phyloP scores from a whole-genome alignment of 257 asterid species.

The Striga asiatica region DNA sequence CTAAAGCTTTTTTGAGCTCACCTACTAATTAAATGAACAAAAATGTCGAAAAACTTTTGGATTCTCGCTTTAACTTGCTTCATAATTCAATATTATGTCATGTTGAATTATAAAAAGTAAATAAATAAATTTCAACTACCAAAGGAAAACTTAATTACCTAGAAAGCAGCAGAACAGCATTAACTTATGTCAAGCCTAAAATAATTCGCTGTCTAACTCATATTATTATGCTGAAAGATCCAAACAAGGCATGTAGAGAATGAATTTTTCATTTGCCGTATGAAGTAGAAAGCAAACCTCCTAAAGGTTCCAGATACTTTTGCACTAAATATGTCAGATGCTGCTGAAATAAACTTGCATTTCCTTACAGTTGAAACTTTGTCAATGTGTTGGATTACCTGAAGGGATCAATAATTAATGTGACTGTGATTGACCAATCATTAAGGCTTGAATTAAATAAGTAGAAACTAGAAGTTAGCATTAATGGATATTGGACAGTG shows the following conservation, averaged over 20 bases:
- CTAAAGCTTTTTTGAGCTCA: conserved; percentile 2
- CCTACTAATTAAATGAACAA: conserved; percentile 1
- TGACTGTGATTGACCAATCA: conserved; percentile 3
- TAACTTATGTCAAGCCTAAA: background rate
- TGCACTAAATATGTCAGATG: conserved; percentile 76
- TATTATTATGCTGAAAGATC: background rate
- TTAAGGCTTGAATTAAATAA: conserved; percentile 10
- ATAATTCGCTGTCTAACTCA: background rate
- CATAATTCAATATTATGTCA: background rate
- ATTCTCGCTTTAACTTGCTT: background rate
- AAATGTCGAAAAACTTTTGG: background rate
- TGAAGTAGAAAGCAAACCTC: conserved; percentile 37
- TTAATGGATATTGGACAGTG: conserved; percentile 11
- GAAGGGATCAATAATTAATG: conserved; percentile 22
- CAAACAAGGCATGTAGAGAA: conserved; percentile 4
- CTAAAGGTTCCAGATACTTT: conserved; percentile 88
- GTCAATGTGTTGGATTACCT: conserved; percentile 82
- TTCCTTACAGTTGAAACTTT: conserved; percentile 75
- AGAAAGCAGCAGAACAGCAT: background rate
- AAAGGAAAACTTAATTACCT: background rate
- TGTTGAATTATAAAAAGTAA: background rate
- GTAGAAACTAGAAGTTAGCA: background rate
- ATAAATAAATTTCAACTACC: background rate
- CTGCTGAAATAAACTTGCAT: conserved; percentile 84
- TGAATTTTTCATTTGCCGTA: background rate